Conservation (phyloP, 768 basidiomycete species). For the Mycena amicta region DNA sequence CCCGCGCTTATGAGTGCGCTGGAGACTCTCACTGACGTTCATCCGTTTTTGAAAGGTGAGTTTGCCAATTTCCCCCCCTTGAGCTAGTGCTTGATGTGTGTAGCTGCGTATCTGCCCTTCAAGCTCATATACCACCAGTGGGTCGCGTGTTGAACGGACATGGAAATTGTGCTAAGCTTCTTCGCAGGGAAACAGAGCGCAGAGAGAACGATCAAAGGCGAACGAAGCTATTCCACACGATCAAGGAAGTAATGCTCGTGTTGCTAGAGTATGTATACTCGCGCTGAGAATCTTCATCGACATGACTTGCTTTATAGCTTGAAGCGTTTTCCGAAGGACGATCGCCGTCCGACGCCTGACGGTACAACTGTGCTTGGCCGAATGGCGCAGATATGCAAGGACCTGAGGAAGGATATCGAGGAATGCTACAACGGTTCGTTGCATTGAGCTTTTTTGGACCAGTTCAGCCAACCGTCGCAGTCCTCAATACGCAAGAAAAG, state of each 20-base stretch:
- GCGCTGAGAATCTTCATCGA: too few relatives aligned
- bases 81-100: neutral
- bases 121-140: conserved; percentile 15
- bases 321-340: conserved; percentile 5
- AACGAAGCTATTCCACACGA: conserved; percentile 6
- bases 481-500: conserved; percentile 10
- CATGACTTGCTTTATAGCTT: conserved; percentile 1
- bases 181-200: conserved; percentile 8
- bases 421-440: conserved; percentile 15
- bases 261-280: conserved; percentile 7
- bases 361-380: conserved; percentile 10
- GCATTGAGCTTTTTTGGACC: neutral
- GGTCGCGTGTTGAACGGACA: neutral
- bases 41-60: conserved; percentile 15
- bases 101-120: conserved; percentile 16
- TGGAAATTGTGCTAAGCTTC: neutral
- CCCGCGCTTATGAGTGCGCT: conserved; percentile 12
- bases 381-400: conserved; percentile 5
- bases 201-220: conserved; percentile 11
- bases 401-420: conserved; percentile 14
- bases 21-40: conserved; percentile 9
- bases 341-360: conserved; percentile 8
- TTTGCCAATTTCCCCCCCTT: too few relatives aligned
- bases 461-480: neutral
- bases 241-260: conserved; percentile 16